A percentile compares a stretch with the other conserved stretches of the same genome.
Evolutionary conservation across 306 rosid genomes (phyloP).

Genomic region (Medicago ruthenica): DNA sequence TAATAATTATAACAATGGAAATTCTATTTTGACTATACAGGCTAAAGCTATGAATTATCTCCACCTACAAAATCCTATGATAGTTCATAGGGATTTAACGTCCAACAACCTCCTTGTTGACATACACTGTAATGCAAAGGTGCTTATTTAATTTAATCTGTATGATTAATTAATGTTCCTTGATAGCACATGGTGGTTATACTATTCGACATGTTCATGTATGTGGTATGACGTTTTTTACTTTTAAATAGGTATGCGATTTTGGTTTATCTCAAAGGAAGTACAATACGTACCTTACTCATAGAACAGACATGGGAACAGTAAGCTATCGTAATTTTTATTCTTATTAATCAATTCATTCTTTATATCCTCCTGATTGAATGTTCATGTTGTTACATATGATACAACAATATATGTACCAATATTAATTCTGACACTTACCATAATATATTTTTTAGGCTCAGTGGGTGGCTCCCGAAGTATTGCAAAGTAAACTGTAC

Average conservation of each 20-base stretch:
- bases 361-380: slow-evolving; percentile 28
- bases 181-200: background rate
- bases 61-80: slow-evolving; percentile 89
- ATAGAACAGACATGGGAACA: slow-evolving; percentile 95
- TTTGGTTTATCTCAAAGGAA: slow-evolving; percentile 94
- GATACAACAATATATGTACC: background rate
- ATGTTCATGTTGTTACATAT: slow-evolving; percentile 5
- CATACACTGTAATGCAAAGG: slow-evolving; percentile 95
- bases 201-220: slow-evolving; percentile 36
- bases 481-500: slow-evolving; percentile 90
- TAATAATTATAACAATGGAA: slow-evolving; percentile 34
- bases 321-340: slow-evolving; percentile 58
- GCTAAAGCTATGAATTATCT: slow-evolving; percentile 99
- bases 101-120: slow-evolving; percentile 98
- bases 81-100: slow-evolving; percentile 96
- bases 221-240: background rate
- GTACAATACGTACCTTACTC: slow-evolving; percentile 92
- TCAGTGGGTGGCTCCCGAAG: slow-evolving; percentile 99
- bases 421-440: too few species aligned
- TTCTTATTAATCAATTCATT: slow-evolving; percentile 22
- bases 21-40: slow-evolving; percentile 58
- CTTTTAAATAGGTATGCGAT: slow-evolving; percentile 79
- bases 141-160: slow-evolving; percentile 46
- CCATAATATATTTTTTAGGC: slow-evolving; percentile 65
- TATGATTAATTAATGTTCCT: slow-evolving; percentile 17